These are phyloP conservation scores for Colletotrichum cereale DNA, from an alignment of 2,329 filamentous ascomycete species.

Conservation along the genomic window DNA sequence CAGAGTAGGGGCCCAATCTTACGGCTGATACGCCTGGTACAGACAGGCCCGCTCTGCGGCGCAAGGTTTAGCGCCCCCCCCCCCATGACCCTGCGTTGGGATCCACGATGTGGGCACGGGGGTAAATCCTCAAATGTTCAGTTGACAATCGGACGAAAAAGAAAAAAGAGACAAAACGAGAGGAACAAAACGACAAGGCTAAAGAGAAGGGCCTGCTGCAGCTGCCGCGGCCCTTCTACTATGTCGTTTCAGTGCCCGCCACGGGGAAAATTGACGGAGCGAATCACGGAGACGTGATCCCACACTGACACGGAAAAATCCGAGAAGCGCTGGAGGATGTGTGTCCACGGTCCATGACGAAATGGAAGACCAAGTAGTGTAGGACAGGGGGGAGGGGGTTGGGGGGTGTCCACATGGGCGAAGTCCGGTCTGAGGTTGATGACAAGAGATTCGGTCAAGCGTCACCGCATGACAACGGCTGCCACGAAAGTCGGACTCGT, in stretches of 20 bases:
- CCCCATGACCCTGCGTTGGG: slow-evolving; percentile 32
- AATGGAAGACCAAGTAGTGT: slow-evolving; percentile 22
- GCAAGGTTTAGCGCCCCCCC: slow-evolving; percentile 34
- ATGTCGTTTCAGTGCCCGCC: background rate
- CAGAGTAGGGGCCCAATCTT: slow-evolving; percentile 19
- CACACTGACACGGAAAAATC: background rate
- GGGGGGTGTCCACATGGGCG: slow-evolving; percentile 6
- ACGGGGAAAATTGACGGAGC: background rate
- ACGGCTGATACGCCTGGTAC: background rate
- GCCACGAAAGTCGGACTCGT: background rate
- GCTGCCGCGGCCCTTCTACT: background rate
- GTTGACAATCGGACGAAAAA: slow-evolving; percentile 34
- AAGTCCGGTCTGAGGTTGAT: slow-evolving; percentile 31
- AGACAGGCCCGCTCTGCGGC: slow-evolving; percentile 16
- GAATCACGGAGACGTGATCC: background rate
- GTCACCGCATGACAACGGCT: background rate
- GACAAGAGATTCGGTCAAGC: slow-evolving; percentile 9
- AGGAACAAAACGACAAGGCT: slow-evolving; percentile 13
- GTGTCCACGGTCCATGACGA: slow-evolving; percentile 8
- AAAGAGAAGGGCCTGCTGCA: background rate
- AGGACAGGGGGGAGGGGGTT: background rate
- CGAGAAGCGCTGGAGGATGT: slow-evolving; percentile 5
- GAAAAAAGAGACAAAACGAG: background rate
- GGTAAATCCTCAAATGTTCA: slow-evolving; percentile 30
- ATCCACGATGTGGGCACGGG: slow-evolving; percentile 36